These are phyloP conservation scores for Petasospora fabianii DNA, from an alignment of 1,139 yeast species.

Conservation along the genomic window DNA sequence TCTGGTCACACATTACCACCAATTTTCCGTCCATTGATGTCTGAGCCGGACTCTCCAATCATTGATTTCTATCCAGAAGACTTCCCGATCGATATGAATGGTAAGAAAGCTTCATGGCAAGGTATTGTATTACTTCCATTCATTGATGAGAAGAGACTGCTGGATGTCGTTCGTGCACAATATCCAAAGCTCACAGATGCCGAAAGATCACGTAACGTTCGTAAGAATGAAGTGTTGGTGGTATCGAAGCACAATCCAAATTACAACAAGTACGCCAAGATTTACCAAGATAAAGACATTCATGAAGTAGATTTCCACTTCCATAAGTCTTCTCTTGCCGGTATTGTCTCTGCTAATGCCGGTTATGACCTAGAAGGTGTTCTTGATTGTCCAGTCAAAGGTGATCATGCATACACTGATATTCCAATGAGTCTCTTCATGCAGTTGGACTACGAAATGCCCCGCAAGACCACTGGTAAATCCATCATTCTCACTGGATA, in stretches of 20 bases:
- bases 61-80: conserved; percentile 90
- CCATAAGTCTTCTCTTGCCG: conserved; percentile 61
- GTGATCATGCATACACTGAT: conserved; percentile 45
- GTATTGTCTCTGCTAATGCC: conserved; percentile 46
- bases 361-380: conserved; percentile 46
- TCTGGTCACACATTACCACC: conserved; percentile 89
- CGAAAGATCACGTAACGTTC: conserved; percentile 69
- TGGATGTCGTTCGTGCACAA: conserved; percentile 61
- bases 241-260: conserved; percentile 52
- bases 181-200: conserved; percentile 62
- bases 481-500: conserved; percentile 84
- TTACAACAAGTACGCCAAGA: conserved; percentile 10
- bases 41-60: conserved; percentile 73
- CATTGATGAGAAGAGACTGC: conserved; percentile 75
- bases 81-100: conserved; percentile 91
- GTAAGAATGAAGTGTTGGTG: conserved; percentile 57
- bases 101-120: conserved; percentile 93
- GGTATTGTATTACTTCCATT: conserved; percentile 90
- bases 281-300: conserved; percentile 12
- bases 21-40: conserved; percentile 81
- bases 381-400: conserved; percentile 58
- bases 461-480: conserved; percentile 56
- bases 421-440: conserved; percentile 55
- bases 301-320: conserved; percentile 39
- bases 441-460: conserved; percentile 57